Percentiles rank a stretch among this genome's conserved stretches.
These are phyloP conservation scores for Tolypocladium amazonense DNA, from an alignment of 2,329 filamentous ascomycete genomes.

Conservation along the genomic window DNA sequence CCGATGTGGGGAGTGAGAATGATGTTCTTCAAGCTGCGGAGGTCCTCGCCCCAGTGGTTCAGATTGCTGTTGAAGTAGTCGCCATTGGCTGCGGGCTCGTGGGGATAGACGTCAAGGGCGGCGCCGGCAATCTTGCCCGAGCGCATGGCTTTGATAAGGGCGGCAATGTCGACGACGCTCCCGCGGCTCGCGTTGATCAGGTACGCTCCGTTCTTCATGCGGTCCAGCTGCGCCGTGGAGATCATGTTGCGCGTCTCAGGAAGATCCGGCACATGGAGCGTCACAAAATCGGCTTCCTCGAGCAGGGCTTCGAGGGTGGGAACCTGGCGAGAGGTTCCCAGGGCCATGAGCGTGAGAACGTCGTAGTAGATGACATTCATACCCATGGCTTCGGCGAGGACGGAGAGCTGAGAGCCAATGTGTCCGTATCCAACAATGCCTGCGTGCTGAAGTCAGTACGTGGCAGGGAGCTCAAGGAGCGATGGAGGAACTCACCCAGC, in stretches of 20 bases:
- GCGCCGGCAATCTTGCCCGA: conserved; percentile 82
- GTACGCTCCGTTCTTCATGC: conserved; percentile 91
- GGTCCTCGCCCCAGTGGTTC: conserved; percentile 76
- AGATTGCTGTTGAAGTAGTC: conserved; percentile 84
- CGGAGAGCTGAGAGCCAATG: conserved; percentile 91
- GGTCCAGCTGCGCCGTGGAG: conserved; percentile 61
- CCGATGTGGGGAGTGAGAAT: conserved; percentile 96
- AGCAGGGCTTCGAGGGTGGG: conserved; percentile 67
- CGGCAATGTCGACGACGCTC: conserved; percentile 87
- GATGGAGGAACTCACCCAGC: conserved; percentile 45
- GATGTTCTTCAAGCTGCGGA: conserved; percentile 78
- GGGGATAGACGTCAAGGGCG: conserved; percentile 92
- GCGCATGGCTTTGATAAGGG: conserved; percentile 78
- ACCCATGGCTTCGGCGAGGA: conserved; percentile 92
- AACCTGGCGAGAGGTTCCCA: conserved; percentile 82
- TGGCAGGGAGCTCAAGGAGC: not conserved
- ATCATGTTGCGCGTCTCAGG: conserved; percentile 93
- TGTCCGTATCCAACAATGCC: conserved; percentile 95
- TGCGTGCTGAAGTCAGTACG: conserved; percentile 14
- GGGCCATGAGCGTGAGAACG: conserved; percentile 83
- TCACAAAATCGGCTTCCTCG: conserved; percentile 77
- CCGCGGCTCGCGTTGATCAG: conserved; percentile 94
- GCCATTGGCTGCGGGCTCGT: conserved; percentile 87
- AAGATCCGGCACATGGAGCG: conserved; percentile 87
- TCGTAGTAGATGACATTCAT: conserved; percentile 99